Percentiles rank a stretch among this genome's conserved stretches.
Evolutionary conservation across 176 grass and related monocot genomes (phyloP).

Genomic region (Tillandsia fasciculata): DNA sequence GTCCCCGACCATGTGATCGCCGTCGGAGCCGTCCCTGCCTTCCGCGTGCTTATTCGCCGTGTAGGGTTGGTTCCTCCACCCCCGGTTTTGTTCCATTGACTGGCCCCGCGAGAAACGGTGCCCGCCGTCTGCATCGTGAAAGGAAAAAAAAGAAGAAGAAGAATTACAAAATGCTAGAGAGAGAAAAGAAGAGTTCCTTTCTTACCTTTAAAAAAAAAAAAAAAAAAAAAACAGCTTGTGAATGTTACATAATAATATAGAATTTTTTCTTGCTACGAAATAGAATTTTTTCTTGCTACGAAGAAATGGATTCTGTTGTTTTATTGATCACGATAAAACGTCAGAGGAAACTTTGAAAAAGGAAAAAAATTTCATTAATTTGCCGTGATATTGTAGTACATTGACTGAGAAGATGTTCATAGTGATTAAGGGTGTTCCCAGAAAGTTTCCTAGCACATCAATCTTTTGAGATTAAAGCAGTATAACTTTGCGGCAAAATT

Average conservation of each 20-base stretch:
- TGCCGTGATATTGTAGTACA: too few relatives aligned
- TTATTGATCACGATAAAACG: background rate
- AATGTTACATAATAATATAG: background rate
- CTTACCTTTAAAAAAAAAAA: background rate
- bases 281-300: background rate
- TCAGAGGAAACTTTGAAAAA: background rate
- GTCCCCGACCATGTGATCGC: constrained; percentile 4
- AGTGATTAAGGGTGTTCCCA: too few relatives aligned
- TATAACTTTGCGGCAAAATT: too few relatives aligned
- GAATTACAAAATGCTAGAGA: background rate
- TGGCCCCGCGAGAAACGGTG: constrained; percentile 21
- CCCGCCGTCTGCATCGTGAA: constrained; percentile 34
- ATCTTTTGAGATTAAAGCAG: too few relatives aligned
- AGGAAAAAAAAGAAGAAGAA: background rate
- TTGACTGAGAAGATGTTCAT: too few relatives aligned
- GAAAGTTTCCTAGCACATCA: too few relatives aligned
- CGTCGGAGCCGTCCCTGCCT: constrained; percentile 17
- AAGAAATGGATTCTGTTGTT: background rate
- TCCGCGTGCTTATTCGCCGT: constrained; percentile 31
- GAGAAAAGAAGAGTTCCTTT: background rate
- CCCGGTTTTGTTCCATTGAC: constrained; percentile 31
- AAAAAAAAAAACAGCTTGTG: background rate
- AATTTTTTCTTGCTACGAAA: background rate
- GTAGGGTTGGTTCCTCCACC: constrained; percentile 30
- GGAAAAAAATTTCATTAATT: background rate